Evolutionary conservation across 352 stramenopile genomes (phyloP).

Genomic region (Phytophthora cryptogea): DNA sequence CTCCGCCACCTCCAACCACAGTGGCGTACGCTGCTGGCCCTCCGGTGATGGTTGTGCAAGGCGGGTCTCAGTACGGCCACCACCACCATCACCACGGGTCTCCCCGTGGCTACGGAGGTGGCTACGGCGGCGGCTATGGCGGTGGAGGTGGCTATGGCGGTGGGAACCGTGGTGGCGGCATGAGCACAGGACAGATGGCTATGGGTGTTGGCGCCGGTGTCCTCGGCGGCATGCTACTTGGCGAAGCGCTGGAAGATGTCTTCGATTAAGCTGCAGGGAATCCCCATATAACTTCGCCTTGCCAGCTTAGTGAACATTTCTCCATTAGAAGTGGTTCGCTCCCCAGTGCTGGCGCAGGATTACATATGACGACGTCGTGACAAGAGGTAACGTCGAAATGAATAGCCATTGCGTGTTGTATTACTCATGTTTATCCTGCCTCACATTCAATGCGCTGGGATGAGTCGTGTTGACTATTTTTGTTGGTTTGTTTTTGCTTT

Average conservation of each 20-base stretch:
- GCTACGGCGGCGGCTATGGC: conserved; percentile 23
- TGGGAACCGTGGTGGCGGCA: conserved; percentile 32
- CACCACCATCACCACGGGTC: conserved; percentile 45
- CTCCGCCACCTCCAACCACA: conserved; percentile 25
- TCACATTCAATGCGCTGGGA: background rate
- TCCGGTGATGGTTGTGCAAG: conserved; percentile 35
- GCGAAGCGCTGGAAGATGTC: conserved; percentile 66
- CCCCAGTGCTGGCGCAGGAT: conserved; percentile 7
- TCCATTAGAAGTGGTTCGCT: background rate
- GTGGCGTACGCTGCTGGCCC: conserved; percentile 43
- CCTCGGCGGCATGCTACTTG: conserved; percentile 75
- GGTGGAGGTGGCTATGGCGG: conserved; percentile 25
- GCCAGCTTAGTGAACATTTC: background rate
- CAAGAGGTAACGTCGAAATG: conserved; percentile 30
- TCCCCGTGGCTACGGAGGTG: conserved; percentile 26
- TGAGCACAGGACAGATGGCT: conserved; percentile 50
- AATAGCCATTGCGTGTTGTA: conserved; percentile 24
- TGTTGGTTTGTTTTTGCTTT: background rate
- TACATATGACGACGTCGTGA: conserved; percentile 9
- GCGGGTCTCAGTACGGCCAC: conserved; percentile 25
- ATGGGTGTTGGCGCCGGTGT: conserved; percentile 75
- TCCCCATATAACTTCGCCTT: conserved; percentile 2
- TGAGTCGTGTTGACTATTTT: conserved; percentile 24
- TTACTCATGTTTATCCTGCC: background rate
- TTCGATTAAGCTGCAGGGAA: conserved; percentile 39